phyloP scores from a whole-genome alignment of 192 early-diverging fungal genomes.

The Dissophora ornata region DNA sequence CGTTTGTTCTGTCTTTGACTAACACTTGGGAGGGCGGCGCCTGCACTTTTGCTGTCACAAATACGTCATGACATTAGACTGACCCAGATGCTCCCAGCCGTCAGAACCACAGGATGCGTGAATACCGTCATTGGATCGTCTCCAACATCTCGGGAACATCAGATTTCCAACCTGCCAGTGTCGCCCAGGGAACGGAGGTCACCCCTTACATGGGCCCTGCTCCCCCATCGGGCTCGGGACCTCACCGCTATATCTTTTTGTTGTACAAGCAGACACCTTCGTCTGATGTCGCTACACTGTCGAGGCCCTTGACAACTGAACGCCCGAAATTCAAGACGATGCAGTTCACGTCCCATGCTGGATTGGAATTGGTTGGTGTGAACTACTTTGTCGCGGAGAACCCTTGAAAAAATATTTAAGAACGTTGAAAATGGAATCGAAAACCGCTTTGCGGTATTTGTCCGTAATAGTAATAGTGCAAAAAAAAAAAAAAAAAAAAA shows the following conservation, averaged over 20 bases:
- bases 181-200: slow-evolving; percentile 29
- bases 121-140: slow-evolving; percentile 70
- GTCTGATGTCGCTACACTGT: slow-evolving; percentile 22
- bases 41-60: no score
- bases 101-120: slow-evolving; percentile 49
- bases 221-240: slow-evolving; percentile 62
- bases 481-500: no score
- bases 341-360: slow-evolving; percentile 53
- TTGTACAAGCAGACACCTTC: slow-evolving; percentile 62
- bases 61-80: no score
- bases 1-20: background rate
- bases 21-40: no score
- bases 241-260: slow-evolving; percentile 70
- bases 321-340: slow-evolving; percentile 48
- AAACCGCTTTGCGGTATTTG: no score
- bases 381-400: slow-evolving; percentile 62
- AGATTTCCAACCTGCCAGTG: slow-evolving; percentile 32
- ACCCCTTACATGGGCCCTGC: slow-evolving; percentile 63
- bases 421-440: no score
- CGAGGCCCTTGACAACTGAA: slow-evolving; percentile 19
- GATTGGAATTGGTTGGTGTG: slow-evolving; percentile 58
- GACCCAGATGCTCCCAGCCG: slow-evolving; percentile 70
- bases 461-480: no score
- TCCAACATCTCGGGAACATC: slow-evolving; percentile 60
- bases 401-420: slow-evolving; percentile 6